phyloP scores from a whole-genome alignment of 2,329 filamentous ascomycete species.

The Fusarium anthophilum region DNA sequence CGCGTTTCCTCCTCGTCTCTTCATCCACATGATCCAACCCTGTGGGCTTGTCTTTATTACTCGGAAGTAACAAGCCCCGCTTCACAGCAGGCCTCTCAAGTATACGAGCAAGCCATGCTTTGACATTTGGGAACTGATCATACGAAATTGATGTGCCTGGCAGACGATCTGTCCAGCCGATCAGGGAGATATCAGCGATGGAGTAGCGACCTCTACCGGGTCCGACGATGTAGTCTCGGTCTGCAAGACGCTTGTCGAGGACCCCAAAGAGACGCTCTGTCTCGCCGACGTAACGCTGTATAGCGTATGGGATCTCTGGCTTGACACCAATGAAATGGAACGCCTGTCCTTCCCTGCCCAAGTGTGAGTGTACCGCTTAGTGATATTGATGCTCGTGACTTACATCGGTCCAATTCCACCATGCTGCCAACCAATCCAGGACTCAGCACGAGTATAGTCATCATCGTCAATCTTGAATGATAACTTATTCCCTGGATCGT shows the following conservation, averaged over 20 bases:
- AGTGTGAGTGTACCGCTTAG: slow-evolving; percentile 22
- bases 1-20: slow-evolving; percentile 28
- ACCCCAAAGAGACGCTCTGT: slow-evolving; percentile 78
- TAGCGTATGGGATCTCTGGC: slow-evolving; percentile 74
- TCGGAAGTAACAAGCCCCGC: slow-evolving; percentile 76
- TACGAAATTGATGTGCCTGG: slow-evolving; percentile 53
- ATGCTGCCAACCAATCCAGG: slow-evolving; percentile 76
- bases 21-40: slow-evolving; percentile 34
- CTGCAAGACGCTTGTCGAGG: slow-evolving; percentile 70
- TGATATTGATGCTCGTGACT: not conserved
- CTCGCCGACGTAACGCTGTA: slow-evolving; percentile 80
- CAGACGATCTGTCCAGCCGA: slow-evolving; percentile 71
- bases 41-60: slow-evolving; percentile 45
- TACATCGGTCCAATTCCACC: slow-evolving; percentile 74
- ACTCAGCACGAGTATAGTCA: slow-evolving; percentile 48
- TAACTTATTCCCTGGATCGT: slow-evolving; percentile 66
- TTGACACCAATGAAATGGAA: slow-evolving; percentile 77
- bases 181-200: slow-evolving; percentile 77
- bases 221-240: slow-evolving; percentile 64
- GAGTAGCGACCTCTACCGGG: slow-evolving; percentile 64
- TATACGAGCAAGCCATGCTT: slow-evolving; percentile 78
- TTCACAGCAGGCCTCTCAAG: slow-evolving; percentile 73
- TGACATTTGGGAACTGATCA: slow-evolving; percentile 74
- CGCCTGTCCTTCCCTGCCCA: slow-evolving; percentile 74
- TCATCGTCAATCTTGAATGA: slow-evolving; percentile 51